These are phyloP conservation scores for Miscanthus lutarioriparius DNA, from an alignment of 176 grass and related monocot species.

Conservation along the genomic window DNA sequence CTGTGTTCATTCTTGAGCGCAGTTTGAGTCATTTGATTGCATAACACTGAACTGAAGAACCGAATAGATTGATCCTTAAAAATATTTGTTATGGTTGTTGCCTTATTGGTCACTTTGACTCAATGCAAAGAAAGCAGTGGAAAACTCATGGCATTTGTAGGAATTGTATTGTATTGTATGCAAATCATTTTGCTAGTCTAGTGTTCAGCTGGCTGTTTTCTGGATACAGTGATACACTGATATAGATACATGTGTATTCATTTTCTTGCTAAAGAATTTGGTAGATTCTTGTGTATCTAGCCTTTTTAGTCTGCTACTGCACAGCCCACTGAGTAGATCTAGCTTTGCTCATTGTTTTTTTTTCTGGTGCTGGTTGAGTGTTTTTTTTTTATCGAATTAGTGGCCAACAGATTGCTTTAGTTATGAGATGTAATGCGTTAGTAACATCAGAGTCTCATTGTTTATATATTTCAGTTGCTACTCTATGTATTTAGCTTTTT, in stretches of 20 bases:
- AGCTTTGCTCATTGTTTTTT: no score
- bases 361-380: no score
- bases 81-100: neutral
- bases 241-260: neutral
- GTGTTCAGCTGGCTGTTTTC: neutral
- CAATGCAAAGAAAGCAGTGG: neutral
- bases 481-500: neutral
- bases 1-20: neutral
- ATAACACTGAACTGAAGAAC: no score
- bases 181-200: no score
- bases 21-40: neutral
- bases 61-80: neutral
- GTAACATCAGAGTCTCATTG: neutral
- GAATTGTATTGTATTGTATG: neutral
- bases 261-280: neutral
- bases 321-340: neutral
- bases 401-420: neutral
- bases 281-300: neutral
- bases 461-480: neutral
- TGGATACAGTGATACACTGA: neutral
- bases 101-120: neutral
- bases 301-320: neutral
- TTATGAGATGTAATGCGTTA: neutral
- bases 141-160: neutral
- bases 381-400: neutral